A percentile compares a stretch with the other conserved stretches of the same genome.
Evolutionary conservation across 1,139 yeast species (phyloP).

Genomic region (Taiozyma sp.): DNA sequence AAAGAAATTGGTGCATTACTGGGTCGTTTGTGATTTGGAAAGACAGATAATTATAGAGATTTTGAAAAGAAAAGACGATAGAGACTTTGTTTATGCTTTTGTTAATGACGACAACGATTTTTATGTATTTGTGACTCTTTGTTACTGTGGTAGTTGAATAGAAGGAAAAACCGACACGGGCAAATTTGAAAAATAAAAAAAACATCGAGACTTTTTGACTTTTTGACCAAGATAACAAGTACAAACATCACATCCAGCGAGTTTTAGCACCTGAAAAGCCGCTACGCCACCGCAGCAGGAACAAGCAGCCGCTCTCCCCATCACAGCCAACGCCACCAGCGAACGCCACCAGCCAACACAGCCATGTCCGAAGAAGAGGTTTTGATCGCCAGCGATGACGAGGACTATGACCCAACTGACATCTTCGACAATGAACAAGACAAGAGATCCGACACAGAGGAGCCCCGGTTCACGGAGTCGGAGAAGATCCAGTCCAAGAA

Average conservation of each 20-base stretch:
- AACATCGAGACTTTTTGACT: neutral
- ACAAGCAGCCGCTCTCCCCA: no score
- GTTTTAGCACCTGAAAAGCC: neutral
- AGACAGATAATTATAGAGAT: neutral
- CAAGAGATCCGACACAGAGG: slow-evolving; percentile 4
- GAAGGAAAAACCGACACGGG: neutral
- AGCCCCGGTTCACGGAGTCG: slow-evolving; percentile 14
- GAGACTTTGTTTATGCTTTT: neutral
- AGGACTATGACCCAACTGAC: slow-evolving; percentile 12
- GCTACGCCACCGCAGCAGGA: neutral
- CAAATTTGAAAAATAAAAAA: neutral
- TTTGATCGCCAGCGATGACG: slow-evolving; percentile 9
- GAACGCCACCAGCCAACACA: neutral
- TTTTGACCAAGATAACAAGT: no score
- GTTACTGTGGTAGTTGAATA: no score
- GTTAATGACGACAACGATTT: neutral
- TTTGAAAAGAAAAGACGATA: neutral
- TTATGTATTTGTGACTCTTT: no score
- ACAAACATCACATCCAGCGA: neutral
- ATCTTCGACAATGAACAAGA: neutral
- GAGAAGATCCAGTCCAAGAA: slow-evolving; percentile 17
- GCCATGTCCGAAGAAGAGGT: slow-evolving; percentile 1
- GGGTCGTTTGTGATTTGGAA: neutral
- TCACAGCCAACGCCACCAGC: no score
- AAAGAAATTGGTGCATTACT: slow-evolving; percentile 1